phyloP scores from a whole-genome alignment of 2,329 filamentous ascomycete genomes.

The Celoporthe dispersa region DNA sequence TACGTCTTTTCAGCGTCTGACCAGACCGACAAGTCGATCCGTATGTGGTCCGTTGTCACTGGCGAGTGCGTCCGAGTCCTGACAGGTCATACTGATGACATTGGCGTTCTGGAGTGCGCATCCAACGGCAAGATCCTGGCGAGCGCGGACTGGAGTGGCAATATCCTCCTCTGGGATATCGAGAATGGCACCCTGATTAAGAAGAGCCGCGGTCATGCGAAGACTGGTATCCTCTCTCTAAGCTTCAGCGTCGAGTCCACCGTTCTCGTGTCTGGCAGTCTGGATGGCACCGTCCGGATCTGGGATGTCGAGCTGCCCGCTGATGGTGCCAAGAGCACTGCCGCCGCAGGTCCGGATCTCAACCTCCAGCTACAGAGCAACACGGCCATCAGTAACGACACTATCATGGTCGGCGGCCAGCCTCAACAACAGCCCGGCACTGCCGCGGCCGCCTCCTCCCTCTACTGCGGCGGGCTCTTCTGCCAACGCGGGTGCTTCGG shows the following conservation, averaged over 20 bases:
- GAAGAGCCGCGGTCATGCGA: constrained; percentile 89
- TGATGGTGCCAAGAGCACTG: constrained; percentile 62
- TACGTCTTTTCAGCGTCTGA: constrained; percentile 94
- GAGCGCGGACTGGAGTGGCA: constrained; percentile 84
- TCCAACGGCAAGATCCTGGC: constrained; percentile 91
- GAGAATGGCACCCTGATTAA: constrained; percentile 85
- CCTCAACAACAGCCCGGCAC: constrained; percentile 35
- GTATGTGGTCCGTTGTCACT: constrained; percentile 95
- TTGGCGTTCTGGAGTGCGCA: constrained; percentile 83
- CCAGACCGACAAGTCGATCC: constrained; percentile 83
- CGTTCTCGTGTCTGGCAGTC: constrained; percentile 85
- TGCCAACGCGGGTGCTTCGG: constrained; percentile 36
- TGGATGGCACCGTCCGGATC: constrained; percentile 88
- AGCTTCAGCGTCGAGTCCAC: constrained; percentile 93
- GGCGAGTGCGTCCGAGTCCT: constrained; percentile 90
- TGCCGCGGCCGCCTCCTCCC: constrained; percentile 46
- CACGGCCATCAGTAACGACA: constrained; percentile 42
- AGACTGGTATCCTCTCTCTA: constrained; percentile 90
- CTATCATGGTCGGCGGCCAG: constrained; percentile 48
- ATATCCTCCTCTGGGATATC: constrained; percentile 94
- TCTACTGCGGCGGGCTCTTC: constrained; percentile 40
- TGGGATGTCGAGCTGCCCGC: constrained; percentile 86
- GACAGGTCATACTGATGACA: constrained; percentile 85
- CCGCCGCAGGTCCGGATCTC: constrained; percentile 34
- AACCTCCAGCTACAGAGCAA: constrained; percentile 37